Base-by-base conservation (phyloP, 257 asterid species). In the Hygrophila difformis region DNA sequence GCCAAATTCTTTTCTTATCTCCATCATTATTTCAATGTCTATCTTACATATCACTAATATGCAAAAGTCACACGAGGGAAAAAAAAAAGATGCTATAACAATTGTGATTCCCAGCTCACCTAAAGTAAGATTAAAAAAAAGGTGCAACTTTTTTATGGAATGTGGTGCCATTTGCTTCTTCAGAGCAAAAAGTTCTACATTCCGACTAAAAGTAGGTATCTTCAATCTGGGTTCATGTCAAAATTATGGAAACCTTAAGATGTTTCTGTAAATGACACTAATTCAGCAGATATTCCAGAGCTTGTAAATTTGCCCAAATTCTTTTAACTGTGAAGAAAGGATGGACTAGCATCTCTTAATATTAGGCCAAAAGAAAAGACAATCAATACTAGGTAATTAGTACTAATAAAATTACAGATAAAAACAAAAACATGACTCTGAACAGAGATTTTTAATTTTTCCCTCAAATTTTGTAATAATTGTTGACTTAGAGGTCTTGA, bases 71-170 rank as follows among this genome's bases (percentile, higher is more conserved):
- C 48, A 47, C 53, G 31, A 59, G 40, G 46, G 46, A 59, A 62
- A 71, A 61, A 49, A 59, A 62, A 71, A 61, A 50, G 52, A 49
- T 45, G 53, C 41, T 12, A 40, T n/a, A n/a, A 37, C 42, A 21
- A 39, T 63, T 53, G 75, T 71, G 72, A 62, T 17, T 65, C 63
- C 68, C 92, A 79, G 82, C 82, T 71, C 76, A 63, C 56, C 10
- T 64, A 44, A 53, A 41, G 49, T 57, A 8, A 23, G 42, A 38
- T 55, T 39, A 1, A n/a, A 41, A 58, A 44, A 49, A 44, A 64
- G 44, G 54, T 53, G 47, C 23, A 42, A 41, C 65, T 57, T 69
- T 69, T 71, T 61, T 19, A 47, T 63, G 65, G 78, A 61, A 55
- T 20, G 24, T 39, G 21, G 69, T 68, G 79, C 57, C 34, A 48